phyloP scores from a whole-genome alignment of 495 filamentous ascomycete species.

The Trichoderma asperelloides region DNA sequence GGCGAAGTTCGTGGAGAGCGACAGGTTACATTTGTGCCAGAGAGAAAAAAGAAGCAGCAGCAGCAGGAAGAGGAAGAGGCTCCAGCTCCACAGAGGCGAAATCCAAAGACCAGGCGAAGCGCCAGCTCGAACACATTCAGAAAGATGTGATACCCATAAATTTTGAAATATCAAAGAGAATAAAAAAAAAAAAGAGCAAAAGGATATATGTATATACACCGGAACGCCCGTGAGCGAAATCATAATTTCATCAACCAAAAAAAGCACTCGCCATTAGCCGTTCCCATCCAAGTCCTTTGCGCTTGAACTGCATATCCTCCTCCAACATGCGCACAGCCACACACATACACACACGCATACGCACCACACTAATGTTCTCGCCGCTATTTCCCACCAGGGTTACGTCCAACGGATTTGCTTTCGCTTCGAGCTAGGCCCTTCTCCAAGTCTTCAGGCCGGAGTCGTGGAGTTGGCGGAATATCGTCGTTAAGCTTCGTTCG shows the following conservation, averaged over 20 bases:
- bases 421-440: constrained; percentile 35
- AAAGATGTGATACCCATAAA: constrained; percentile 35
- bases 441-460: constrained; percentile 37
- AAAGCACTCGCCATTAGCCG: not conserved
- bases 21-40: constrained; percentile 75
- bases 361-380: not conserved
- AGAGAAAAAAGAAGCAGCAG: constrained; percentile 43
- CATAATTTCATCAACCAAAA: not conserved
- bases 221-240: constrained; percentile 9
- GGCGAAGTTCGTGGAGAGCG: constrained; percentile 69
- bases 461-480: constrained; percentile 41
- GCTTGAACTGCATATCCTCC: not conserved
- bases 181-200: not conserved
- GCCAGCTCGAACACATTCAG: constrained; percentile 67
- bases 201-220: constrained; percentile 6
- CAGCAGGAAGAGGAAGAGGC: constrained; percentile 22
- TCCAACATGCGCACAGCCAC: not conserved
- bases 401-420: constrained; percentile 14
- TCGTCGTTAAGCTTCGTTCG: constrained; percentile 23
- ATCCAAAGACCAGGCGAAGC: constrained; percentile 48
- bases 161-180: constrained; percentile 3
- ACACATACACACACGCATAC: not conserved
- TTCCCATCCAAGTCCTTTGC: not conserved
- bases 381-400: not conserved
- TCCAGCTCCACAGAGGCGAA: constrained; percentile 28